Percentiles rank a stretch among this genome's conserved stretches.
phyloP scores from a whole-genome alignment of 192 early-diverging fungal species.

The Backusella macrospora region DNA sequence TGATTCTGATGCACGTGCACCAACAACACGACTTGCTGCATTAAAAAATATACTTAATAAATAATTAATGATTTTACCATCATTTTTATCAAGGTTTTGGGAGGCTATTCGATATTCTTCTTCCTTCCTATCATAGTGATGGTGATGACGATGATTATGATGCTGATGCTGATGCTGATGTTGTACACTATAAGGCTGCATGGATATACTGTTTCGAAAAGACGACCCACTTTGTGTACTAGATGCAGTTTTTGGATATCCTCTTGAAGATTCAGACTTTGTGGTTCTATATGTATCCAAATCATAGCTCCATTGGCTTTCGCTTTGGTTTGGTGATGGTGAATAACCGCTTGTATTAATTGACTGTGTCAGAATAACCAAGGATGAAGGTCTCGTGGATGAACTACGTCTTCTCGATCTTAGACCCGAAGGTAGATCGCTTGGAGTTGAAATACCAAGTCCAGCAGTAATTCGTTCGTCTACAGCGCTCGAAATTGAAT shows the following conservation, averaged over 20 bases:
- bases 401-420: constrained; percentile 4
- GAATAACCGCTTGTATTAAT: not conserved
- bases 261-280: constrained; percentile 8
- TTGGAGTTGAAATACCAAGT: constrained; percentile 20
- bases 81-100: not conserved
- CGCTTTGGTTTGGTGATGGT: not conserved
- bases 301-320: constrained; percentile 22
- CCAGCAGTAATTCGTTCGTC: constrained; percentile 32
- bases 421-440: not conserved
- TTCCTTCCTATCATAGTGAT: not conserved
- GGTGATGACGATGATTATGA: not conserved
- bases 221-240: constrained; percentile 14
- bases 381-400: not conserved
- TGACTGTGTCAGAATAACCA: not conserved
- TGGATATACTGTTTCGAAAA: constrained; percentile 15
- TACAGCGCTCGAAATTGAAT: constrained; percentile 10
- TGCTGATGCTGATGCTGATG: not conserved
- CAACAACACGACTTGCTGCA: constrained; percentile 23
- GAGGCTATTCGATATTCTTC: not conserved
- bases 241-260: not conserved
- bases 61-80: not conserved
- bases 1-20: constrained; percentile 26
- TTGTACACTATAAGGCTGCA: constrained; percentile 4
- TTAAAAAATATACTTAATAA: constrained; percentile 1
- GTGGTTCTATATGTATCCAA: not conserved